phyloP scores from a whole-genome alignment of 148 eudicot species.

The Silene uniflora region DNA sequence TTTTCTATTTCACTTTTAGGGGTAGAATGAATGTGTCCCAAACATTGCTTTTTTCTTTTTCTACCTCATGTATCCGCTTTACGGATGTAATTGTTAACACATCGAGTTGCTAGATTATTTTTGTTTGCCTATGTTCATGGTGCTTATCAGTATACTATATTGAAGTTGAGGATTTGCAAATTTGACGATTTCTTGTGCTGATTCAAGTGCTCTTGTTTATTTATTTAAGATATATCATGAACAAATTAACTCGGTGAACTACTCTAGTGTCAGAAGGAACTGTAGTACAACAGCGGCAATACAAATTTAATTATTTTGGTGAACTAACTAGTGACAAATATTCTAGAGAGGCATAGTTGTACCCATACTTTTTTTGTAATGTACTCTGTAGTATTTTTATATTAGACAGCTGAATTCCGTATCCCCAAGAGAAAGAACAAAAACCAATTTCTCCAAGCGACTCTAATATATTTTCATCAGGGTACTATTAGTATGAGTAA shows the following conservation, averaged over 20 bases:
- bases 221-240: neutral
- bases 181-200: neutral
- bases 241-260: neutral
- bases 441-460: neutral
- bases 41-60: neutral
- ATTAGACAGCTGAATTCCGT: neutral
- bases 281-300: neutral
- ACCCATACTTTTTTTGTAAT: neutral
- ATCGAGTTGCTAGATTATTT: neutral
- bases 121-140: neutral
- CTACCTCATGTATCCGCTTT: neutral
- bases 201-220: neutral
- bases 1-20: constrained; percentile 10
- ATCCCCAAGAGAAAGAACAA: neutral
- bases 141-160: neutral
- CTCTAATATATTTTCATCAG: neutral
- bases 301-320: neutral
- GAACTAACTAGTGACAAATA: neutral
- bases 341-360: neutral
- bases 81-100: neutral
- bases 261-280: neutral
- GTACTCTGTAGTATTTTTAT: neutral
- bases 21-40: constrained; percentile 17
- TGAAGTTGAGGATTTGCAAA: neutral
- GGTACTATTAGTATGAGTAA: neutral